Evolutionary conservation across 2,329 filamentous ascomycete species (phyloP).

Genomic region (Ceratocystis diversiconidia): DNA sequence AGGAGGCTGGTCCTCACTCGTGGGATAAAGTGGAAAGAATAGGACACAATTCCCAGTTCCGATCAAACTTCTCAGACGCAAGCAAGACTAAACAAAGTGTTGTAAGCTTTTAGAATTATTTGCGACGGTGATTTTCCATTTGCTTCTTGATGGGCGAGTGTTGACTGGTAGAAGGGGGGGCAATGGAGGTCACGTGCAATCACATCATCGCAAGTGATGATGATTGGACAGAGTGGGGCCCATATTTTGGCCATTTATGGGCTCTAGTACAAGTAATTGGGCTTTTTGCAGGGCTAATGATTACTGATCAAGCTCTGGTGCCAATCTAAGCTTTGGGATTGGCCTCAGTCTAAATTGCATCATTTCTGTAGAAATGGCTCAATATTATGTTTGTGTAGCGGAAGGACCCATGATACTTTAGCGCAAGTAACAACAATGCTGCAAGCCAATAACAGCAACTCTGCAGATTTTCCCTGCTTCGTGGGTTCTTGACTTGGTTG

Average conservation of each 20-base stretch:
- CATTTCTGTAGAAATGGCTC: not conserved
- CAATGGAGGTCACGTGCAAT: slow-evolving; percentile 18
- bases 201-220: slow-evolving; percentile 13
- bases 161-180: slow-evolving; percentile 4
- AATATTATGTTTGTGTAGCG: not conserved
- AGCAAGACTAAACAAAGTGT: not conserved
- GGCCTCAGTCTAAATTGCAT: not conserved
- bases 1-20: not conserved
- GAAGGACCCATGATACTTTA: not conserved
- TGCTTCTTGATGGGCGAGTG: not conserved
- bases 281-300: too few species aligned
- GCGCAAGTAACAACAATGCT: not conserved
- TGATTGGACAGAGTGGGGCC: slow-evolving; percentile 16
- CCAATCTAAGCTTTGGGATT: not conserved
- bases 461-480: too few species aligned
- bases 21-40: slow-evolving; percentile 17
- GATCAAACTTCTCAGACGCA: not conserved
- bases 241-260: slow-evolving; percentile 2
- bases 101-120: not conserved
- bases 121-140: not conserved
- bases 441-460: too few species aligned
- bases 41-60: slow-evolving; percentile 14
- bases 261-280: not conserved
- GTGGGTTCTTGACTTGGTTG: too few species aligned
- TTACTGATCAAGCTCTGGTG: too few species aligned